These are phyloP conservation scores for Tephrocybe sp. DNA, from an alignment of 768 basidiomycete genomes.

Conservation along the genomic window DNA sequence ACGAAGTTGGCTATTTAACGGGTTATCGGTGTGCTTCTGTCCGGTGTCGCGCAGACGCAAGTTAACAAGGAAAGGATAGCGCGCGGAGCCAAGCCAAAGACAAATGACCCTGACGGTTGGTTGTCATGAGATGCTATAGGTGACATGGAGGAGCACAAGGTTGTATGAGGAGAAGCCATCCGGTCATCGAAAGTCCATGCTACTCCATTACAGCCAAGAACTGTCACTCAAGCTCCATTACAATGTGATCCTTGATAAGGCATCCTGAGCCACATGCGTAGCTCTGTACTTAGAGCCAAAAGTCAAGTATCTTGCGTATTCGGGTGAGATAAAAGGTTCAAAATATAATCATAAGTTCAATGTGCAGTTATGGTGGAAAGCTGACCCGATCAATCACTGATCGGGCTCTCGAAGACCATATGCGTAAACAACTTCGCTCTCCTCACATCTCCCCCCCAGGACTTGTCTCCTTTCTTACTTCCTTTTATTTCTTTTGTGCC, in stretches of 20 bases:
- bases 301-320: no score
- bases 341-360: no score
- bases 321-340: no score
- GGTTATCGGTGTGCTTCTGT: background rate
- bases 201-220: background rate
- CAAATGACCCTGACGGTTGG: background rate
- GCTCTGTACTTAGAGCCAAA: no score
- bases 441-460: no score
- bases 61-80: background rate
- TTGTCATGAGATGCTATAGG: background rate
- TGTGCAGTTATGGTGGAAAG: no score
- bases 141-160: conserved; percentile 2
- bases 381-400: no score
- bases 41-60: background rate
- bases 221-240: background rate
- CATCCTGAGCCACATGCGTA: background rate
- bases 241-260: background rate
- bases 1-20: background rate
- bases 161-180: background rate
- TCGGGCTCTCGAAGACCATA: no score
- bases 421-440: no score
- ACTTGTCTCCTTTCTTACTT: no score
- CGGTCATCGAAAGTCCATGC: background rate
- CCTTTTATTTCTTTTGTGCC: no score
- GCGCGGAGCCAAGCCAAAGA: conserved; percentile 3